Conservation (phyloP, 441 rosid species). For the Gossypium aridum region DNA sequence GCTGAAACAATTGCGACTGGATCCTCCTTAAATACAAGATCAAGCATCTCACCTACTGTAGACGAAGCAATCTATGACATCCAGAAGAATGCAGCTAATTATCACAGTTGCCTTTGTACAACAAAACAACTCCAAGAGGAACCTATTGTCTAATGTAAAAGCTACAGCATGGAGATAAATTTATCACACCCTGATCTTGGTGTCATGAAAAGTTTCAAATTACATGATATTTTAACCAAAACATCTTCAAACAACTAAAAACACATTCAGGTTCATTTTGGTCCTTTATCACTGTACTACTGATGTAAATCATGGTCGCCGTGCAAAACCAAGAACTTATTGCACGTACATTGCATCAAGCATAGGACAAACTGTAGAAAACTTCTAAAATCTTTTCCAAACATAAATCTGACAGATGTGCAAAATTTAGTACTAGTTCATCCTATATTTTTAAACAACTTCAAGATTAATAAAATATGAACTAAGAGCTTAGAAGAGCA, state of each 20-base stretch:
- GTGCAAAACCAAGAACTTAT: neutral
- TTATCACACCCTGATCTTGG: neutral
- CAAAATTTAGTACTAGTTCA: neutral
- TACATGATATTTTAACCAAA: neutral
- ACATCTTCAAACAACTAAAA: neutral
- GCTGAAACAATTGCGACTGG: slow-evolving; percentile 26
- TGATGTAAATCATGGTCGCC: neutral
- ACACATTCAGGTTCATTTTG: slow-evolving; percentile 2
- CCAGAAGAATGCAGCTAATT: slow-evolving; percentile 16
- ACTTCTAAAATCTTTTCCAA: neutral
- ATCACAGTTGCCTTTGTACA: slow-evolving; percentile 1
- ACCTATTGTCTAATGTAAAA: slow-evolving; percentile 2
- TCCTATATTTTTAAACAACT: neutral
- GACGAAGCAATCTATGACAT: slow-evolving; percentile 63
- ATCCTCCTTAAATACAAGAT: slow-evolving; percentile 39
- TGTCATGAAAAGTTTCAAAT: neutral
- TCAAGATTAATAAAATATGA: neutral
- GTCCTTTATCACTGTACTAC: neutral
- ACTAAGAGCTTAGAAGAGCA: neutral
- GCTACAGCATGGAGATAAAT: neutral
- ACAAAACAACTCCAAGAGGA: neutral
- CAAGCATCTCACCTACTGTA: slow-evolving; percentile 49
- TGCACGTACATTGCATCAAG: neutral
- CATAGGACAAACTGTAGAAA: neutral
- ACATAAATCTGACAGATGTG: neutral